Evolutionary conservation across 2,329 filamentous ascomycete genomes (phyloP).

Genomic region (Botryotinia globosa): DNA sequence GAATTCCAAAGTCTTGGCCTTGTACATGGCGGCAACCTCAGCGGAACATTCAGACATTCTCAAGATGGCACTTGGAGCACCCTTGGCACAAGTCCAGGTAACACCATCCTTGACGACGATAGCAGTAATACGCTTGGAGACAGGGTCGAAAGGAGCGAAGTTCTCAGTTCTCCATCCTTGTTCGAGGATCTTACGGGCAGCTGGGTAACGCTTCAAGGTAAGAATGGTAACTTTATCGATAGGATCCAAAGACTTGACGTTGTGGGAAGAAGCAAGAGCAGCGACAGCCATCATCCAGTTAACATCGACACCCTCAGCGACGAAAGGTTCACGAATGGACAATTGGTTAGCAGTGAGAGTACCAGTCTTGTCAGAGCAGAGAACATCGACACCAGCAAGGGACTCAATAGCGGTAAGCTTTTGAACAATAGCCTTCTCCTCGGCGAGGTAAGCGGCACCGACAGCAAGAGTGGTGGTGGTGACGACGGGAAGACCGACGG

Average conservation of each 20-base stretch:
- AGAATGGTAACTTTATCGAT: slow-evolving; percentile 79
- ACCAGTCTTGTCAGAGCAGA: slow-evolving; percentile 81
- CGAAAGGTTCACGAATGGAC: slow-evolving; percentile 73
- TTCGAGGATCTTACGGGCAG: slow-evolving; percentile 71
- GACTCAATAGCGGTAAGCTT: slow-evolving; percentile 78
- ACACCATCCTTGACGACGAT: slow-evolving; percentile 67
- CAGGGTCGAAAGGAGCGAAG: slow-evolving; percentile 75
- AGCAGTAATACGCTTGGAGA: slow-evolving; percentile 75
- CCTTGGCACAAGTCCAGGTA: slow-evolving; percentile 71
- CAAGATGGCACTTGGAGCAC: slow-evolving; percentile 73
- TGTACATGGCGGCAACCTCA: slow-evolving; percentile 64
- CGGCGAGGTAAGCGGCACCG: slow-evolving; percentile 72
- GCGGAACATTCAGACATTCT: slow-evolving; percentile 65
- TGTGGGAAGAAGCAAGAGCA: slow-evolving; percentile 73
- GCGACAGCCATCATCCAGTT: slow-evolving; percentile 85
- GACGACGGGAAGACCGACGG: slow-evolving; percentile 75
- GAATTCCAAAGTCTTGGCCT: slow-evolving; percentile 71
- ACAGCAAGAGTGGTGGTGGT: slow-evolving; percentile 76
- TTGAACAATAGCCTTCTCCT: slow-evolving; percentile 77
- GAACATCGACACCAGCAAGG: slow-evolving; percentile 71
- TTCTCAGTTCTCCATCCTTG: slow-evolving; percentile 75
- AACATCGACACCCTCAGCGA: slow-evolving; percentile 72
- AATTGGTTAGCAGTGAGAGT: slow-evolving; percentile 74
- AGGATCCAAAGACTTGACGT: slow-evolving; percentile 73
- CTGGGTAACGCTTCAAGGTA: slow-evolving; percentile 72